Evolutionary conservation across 192 early-diverging fungal species (phyloP).

Genomic region (Linnemannia exigua): DNA sequence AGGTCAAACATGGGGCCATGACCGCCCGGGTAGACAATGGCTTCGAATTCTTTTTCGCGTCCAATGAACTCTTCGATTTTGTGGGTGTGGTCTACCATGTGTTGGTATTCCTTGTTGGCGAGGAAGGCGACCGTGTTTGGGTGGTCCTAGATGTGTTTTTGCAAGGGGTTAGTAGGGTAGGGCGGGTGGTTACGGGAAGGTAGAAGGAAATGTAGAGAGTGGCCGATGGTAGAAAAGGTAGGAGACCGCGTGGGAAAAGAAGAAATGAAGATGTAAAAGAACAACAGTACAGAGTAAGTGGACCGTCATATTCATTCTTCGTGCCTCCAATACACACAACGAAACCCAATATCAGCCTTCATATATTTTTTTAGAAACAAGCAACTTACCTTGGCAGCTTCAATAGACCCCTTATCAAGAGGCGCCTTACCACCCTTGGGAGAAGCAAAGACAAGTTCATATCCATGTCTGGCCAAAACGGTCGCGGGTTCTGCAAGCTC

Average conservation of each 20-base stretch:
- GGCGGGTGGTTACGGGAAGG: neutral
- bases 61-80: slow-evolving; percentile 54
- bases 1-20: slow-evolving; percentile 74
- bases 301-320: too few relatives aligned
- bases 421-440: slow-evolving; percentile 70
- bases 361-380: neutral
- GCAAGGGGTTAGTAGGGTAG: neutral
- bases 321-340: neutral
- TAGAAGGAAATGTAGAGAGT: neutral
- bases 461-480: slow-evolving; percentile 55
- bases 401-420: slow-evolving; percentile 63
- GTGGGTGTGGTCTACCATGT: slow-evolving; percentile 60
- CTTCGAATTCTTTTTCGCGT: slow-evolving; percentile 58
- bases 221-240: neutral
- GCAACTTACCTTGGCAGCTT: slow-evolving; percentile 53
- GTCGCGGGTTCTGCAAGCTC: slow-evolving; percentile 70
- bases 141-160: neutral
- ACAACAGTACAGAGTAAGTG: too few relatives aligned
- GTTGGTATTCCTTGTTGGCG: slow-evolving; percentile 39
- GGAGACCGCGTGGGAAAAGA: too few relatives aligned
- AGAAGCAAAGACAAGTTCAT: slow-evolving; percentile 67
- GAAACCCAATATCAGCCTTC: neutral
- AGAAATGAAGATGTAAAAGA: too few relatives aligned
- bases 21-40: slow-evolving; percentile 69
- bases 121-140: slow-evolving; percentile 50